Percentiles rank a stretch among this genome's conserved stretches.
phyloP scores from a whole-genome alignment of 2,329 filamentous ascomycete genomes.

The Exophiala mesophila region DNA sequence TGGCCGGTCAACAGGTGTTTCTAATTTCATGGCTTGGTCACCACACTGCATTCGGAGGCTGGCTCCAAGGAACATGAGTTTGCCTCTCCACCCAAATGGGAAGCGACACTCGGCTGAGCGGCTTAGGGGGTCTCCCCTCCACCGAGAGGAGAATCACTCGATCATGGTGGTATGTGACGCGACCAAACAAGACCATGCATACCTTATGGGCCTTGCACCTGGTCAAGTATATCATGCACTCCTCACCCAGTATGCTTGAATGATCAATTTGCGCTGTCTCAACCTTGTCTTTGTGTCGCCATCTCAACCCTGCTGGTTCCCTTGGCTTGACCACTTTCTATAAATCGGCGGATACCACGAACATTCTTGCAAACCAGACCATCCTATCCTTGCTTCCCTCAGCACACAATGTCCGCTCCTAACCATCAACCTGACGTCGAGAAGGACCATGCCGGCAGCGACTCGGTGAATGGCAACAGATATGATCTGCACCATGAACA shows the following conservation, averaged over 20 bases:
- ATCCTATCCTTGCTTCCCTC: not conserved
- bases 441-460: slow-evolving; percentile 26
- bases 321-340: too few species aligned
- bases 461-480: slow-evolving; percentile 24
- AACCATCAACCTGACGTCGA: slow-evolving; percentile 25
- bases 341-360: too few species aligned
- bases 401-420: slow-evolving; percentile 12
- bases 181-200: too few species aligned
- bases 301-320: too few species aligned
- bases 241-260: too few species aligned
- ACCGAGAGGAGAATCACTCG: slow-evolving; percentile 24
- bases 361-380: not conserved
- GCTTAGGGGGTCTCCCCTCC: slow-evolving; percentile 23
- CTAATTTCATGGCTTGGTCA: slow-evolving; percentile 15
- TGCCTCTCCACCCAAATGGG: slow-evolving; percentile 2
- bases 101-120: slow-evolving; percentile 19
- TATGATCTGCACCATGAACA: slow-evolving; percentile 27
- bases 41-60: not conserved
- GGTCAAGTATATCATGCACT: too few species aligned
- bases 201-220: too few species aligned
- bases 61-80: too few species aligned
- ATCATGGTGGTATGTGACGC: slow-evolving; percentile 14
- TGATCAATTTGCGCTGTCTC: too few species aligned
- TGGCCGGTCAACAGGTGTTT: slow-evolving; percentile 6
- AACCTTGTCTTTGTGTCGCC: too few species aligned